Base-by-base conservation (phyloP, 306 rosid genomes). In the Vicia faba region DNA sequence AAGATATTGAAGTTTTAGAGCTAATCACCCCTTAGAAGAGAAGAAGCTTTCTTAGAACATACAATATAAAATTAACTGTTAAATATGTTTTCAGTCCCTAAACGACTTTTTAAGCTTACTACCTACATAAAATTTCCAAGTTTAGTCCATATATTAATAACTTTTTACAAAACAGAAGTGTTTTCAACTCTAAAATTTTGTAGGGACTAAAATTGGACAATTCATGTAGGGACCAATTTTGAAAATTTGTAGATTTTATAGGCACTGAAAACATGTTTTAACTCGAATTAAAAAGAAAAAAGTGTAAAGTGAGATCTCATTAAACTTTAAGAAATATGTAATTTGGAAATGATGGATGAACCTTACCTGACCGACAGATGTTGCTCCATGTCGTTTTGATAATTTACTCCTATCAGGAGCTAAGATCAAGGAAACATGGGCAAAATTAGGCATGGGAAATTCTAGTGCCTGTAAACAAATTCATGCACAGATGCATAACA, bases 371-470 rank as follows among this genome's bases (percentile, higher is more conserved):
- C 96, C 96, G 13, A 90, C 99, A 56, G 99, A 93, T 66, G 97
- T 93, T 26, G 99, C 99, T 51, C 97, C 99, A 82, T 90, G 97
- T 33, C 97, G 91, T 84, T 93, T 93, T 45, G 99, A 93, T 73
- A 93, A 83, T 80, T 93, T 93, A 79, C 99, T 88, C 66, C 95
- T 83, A 71, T 93, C 99, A 70, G 99, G 97, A 62, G 96, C 97
- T 64, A 93, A 91, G 79, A 93, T 90, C 75, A 93, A 84, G 78
- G 98, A 93, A 73, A 93, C 97, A 15, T 93, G 99, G 35, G 99
- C 89, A 79, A 79, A 79, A 70, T 75, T 36, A 55, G 96, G 96
- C 96, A 90, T 90, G 38, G 80, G 75, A 54, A 87, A 85, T 77
- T 89, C 89, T 46, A 90, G 74, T 75, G 96, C 89, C 96, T 90